Evolutionary conservation across 306 rosid species (phyloP).

Genomic region (Citrullus amarus): DNA sequence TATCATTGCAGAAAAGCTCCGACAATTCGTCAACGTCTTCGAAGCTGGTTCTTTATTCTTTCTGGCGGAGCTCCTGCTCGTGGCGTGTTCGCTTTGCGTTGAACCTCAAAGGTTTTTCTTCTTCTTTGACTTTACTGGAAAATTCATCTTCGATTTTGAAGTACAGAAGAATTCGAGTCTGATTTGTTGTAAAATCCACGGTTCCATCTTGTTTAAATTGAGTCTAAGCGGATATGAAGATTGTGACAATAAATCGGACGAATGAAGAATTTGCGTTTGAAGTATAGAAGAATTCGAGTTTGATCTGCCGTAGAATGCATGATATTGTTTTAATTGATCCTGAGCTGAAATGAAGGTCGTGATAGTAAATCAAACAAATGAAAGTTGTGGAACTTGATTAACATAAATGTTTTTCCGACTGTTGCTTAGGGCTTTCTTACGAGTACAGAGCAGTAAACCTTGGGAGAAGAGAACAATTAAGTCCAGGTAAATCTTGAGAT

Average conservation of each 20-base stretch:
- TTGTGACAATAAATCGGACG: background rate
- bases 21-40: constrained; percentile 8
- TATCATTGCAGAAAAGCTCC: background rate
- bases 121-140: background rate
- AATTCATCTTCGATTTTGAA: background rate
- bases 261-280: background rate
- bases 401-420: background rate
- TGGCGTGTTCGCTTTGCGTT: constrained; percentile 48
- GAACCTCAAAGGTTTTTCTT: constrained; percentile 26
- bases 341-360: background rate
- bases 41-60: constrained; percentile 26
- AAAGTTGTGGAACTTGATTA: background rate
- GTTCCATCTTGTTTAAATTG: background rate
- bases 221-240: background rate
- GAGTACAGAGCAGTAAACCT: constrained; percentile 33
- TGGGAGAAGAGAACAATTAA: constrained; percentile 23
- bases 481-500: constrained; percentile 27
- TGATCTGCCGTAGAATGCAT: background rate
- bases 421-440: constrained; percentile 25
- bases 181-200: background rate
- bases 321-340: background rate
- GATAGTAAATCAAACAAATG: background rate
- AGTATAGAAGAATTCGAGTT: background rate
- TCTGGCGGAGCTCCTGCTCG: constrained; percentile 37
- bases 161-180: background rate